phyloP scores from a whole-genome alignment of 2,329 filamentous ascomycete genomes.

The Diplodia sapinea region DNA sequence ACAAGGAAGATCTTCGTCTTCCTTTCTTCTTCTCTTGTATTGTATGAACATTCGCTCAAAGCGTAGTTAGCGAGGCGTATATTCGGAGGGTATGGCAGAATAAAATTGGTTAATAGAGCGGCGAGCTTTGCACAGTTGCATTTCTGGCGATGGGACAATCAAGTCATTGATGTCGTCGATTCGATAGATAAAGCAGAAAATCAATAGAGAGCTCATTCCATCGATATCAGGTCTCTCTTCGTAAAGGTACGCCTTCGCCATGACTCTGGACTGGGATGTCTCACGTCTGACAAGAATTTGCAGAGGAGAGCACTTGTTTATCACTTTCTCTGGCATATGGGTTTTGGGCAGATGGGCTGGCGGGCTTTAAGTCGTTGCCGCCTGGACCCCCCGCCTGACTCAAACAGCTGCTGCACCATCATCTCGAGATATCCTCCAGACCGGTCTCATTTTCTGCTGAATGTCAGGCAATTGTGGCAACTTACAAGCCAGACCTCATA shows the following conservation, averaged over 20 bases:
- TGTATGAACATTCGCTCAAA: neutral
- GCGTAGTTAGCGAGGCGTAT: slow-evolving; percentile 1
- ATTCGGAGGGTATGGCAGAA: neutral
- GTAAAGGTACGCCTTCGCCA: too few relatives aligned
- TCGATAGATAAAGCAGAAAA: neutral
- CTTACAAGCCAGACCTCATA: neutral
- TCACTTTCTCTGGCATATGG: too few relatives aligned
- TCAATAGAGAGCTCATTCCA: too few relatives aligned
- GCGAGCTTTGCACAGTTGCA: neutral
- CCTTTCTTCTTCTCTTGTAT: neutral
- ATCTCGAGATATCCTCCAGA: neutral
- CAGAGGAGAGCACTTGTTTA: too few relatives aligned
- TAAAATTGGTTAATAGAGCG: neutral
- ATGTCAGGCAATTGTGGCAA: neutral
- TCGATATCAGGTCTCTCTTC: too few relatives aligned
- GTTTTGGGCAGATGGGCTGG: too few relatives aligned
- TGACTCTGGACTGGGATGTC: too few relatives aligned
- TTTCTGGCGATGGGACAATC: neutral
- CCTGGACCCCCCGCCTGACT: neutral
- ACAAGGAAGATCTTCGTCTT: neutral
- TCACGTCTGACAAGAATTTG: too few relatives aligned
- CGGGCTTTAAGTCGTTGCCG: neutral
- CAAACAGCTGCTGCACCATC: neutral
- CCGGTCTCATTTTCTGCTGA: neutral
- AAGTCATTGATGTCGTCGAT: neutral